These are phyloP conservation scores for Fusarium sp. DNA, from an alignment of 2,329 filamentous ascomycete species.

Conservation along the genomic window DNA sequence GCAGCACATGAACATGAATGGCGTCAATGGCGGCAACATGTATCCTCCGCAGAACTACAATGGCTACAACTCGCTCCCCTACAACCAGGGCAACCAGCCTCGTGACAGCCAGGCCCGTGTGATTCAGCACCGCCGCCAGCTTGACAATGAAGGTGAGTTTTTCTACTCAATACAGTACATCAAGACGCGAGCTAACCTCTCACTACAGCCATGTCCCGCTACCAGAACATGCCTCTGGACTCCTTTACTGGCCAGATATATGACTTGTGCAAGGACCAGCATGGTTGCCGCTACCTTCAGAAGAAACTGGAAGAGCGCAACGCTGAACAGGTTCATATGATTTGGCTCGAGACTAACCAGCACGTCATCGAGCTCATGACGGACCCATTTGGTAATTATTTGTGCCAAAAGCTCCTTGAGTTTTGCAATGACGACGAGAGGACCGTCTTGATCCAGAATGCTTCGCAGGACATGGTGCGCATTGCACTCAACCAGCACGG, in stretches of 20 bases:
- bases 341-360: slow-evolving; percentile 92
- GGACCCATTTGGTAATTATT: slow-evolving; percentile 98
- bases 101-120: slow-evolving; percentile 82
- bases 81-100: slow-evolving; percentile 65
- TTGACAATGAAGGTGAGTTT: slow-evolving; percentile 75
- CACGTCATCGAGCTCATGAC: slow-evolving; percentile 99
- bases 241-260: slow-evolving; percentile 87
- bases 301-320: slow-evolving; percentile 95
- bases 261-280: slow-evolving; percentile 94
- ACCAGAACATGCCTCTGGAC: slow-evolving; percentile 85
- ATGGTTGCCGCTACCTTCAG: slow-evolving; percentile 96
- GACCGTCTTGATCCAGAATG: slow-evolving; percentile 91
- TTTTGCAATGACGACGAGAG: slow-evolving; percentile 96
- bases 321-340: slow-evolving; percentile 86
- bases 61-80: slow-evolving; percentile 65
- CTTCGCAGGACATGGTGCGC: slow-evolving; percentile 85
- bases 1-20: slow-evolving; percentile 71
- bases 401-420: slow-evolving; percentile 98
- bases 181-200: slow-evolving; percentile 45
- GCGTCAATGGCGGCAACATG: slow-evolving; percentile 55
- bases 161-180: neutral
- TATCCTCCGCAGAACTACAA: slow-evolving; percentile 71
- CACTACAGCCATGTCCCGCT: slow-evolving; percentile 76
- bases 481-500: slow-evolving; percentile 98
- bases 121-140: slow-evolving; percentile 79